These are phyloP conservation scores for Thuja plicata DNA, from an alignment of 83 land plant species.

Conservation along the genomic window DNA sequence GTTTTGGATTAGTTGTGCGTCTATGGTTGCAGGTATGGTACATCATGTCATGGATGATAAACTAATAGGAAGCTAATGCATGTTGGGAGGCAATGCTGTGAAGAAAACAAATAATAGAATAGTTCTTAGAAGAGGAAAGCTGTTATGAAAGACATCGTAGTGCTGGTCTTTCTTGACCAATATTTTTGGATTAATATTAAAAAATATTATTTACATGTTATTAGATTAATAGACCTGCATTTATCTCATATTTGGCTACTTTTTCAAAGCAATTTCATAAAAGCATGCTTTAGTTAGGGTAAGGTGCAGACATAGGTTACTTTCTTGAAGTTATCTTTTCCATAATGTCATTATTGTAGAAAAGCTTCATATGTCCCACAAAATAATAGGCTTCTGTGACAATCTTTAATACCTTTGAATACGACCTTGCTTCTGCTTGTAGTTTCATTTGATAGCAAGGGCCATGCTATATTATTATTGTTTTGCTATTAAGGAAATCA, in stretches of 20 bases:
- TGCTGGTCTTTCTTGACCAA: not conserved
- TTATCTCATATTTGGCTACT: not conserved
- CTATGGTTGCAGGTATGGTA: not conserved
- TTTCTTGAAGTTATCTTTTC: not conserved
- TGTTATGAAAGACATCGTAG: not conserved
- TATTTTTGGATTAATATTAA: not conserved
- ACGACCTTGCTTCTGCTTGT: not conserved
- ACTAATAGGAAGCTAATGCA: not conserved
- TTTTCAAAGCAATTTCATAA: not conserved
- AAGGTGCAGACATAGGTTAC: not conserved
- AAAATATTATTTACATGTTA: not conserved
- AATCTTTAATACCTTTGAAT: not conserved
- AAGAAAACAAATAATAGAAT: not conserved
- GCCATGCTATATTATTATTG: not conserved
- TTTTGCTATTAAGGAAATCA: not conserved
- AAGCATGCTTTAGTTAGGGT: not conserved
- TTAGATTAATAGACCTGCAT: not conserved
- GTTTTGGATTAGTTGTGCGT: not conserved
- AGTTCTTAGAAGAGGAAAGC: not conserved
- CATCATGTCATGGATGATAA: not conserved
- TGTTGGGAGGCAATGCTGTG: not conserved
- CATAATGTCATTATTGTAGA: not conserved
- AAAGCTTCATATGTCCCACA: not conserved
- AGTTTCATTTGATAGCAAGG: not conserved
- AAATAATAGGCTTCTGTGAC: not conserved